Conservation (phyloP, 1,284 basidiomycete genomes). For the Irpex sp. region DNA sequence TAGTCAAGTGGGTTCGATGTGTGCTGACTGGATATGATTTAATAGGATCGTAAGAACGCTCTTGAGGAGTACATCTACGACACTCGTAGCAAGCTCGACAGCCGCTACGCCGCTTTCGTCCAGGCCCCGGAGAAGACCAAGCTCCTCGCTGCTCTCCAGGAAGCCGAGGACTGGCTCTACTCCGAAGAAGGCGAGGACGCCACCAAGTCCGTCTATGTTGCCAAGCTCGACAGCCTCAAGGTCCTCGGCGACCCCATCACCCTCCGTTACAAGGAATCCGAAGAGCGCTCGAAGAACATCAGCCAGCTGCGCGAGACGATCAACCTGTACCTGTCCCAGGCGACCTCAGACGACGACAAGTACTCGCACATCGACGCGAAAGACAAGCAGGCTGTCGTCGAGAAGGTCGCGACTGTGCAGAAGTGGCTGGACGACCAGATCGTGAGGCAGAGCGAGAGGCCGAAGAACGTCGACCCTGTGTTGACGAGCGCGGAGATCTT, state of each 20-base stretch:
- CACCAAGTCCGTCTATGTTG: slow-evolving; percentile 85
- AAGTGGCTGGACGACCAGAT: slow-evolving; percentile 94
- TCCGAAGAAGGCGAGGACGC: slow-evolving; percentile 94
- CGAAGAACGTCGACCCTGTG: slow-evolving; percentile 85
- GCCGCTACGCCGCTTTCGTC: slow-evolving; percentile 75
- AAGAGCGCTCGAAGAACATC: slow-evolving; percentile 73
- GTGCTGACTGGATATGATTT: background rate
- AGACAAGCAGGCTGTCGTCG: slow-evolving; percentile 81
- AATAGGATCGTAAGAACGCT: slow-evolving; percentile 90
- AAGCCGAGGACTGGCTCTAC: slow-evolving; percentile 95
- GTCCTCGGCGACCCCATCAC: slow-evolving; percentile 82
- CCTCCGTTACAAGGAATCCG: slow-evolving; percentile 75
- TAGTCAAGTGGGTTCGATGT: too few species aligned
- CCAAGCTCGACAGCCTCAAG: slow-evolving; percentile 77
- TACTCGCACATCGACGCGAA: slow-evolving; percentile 85
- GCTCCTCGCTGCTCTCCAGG: slow-evolving; percentile 64
- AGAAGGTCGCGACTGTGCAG: slow-evolving; percentile 78
- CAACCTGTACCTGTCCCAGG: slow-evolving; percentile 79
- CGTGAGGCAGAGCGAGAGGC: slow-evolving; percentile 78
- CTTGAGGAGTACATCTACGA: slow-evolving; percentile 98
- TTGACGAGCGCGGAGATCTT: slow-evolving; percentile 76
- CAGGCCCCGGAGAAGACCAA: slow-evolving; percentile 64
- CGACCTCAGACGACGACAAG: slow-evolving; percentile 79
- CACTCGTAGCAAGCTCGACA: slow-evolving; percentile 87
- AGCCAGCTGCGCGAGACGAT: slow-evolving; percentile 79